Conservation (phyloP, 352 stramenopile species). For the Pythium vanterpoolii region DNA sequence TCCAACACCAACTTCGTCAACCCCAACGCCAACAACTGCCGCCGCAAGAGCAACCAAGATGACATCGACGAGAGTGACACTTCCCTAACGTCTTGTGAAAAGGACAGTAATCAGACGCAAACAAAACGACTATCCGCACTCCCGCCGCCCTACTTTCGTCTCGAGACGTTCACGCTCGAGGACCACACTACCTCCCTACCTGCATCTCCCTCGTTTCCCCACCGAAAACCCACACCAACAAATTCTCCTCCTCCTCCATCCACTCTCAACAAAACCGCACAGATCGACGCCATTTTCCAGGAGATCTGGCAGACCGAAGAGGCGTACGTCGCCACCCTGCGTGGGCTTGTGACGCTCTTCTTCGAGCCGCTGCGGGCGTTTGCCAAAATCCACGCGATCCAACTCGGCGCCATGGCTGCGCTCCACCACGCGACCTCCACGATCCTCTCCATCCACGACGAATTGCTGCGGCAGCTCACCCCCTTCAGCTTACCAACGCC, state of each 20-base stretch:
- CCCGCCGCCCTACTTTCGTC: slow-evolving; percentile 20
- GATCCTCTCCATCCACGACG: slow-evolving; percentile 36
- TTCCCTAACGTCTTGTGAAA: background rate
- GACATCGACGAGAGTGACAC: background rate
- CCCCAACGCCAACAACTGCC: background rate
- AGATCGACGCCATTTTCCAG: slow-evolving; percentile 28
- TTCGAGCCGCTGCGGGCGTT: slow-evolving; percentile 32
- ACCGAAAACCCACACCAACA: background rate
- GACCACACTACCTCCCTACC: slow-evolving; percentile 7
- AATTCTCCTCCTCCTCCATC: background rate
- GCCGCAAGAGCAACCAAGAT: slow-evolving; percentile 22
- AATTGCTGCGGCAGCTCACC: slow-evolving; percentile 28
- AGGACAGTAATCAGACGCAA: slow-evolving; percentile 6
- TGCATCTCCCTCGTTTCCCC: background rate
- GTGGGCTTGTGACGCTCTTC: slow-evolving; percentile 28
- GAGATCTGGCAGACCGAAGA: slow-evolving; percentile 34
- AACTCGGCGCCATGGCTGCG: slow-evolving; percentile 26
- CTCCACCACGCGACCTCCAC: slow-evolving; percentile 29
- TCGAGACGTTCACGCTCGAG: slow-evolving; percentile 23
- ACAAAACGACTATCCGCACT: background rate
- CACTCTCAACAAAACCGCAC: background rate
- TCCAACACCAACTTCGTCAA: background rate
- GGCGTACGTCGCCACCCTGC: slow-evolving; percentile 28
- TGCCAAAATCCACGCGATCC: slow-evolving; percentile 23
- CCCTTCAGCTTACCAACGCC: background rate